Conservation (phyloP, 345 rosid species). For the Hypericum perforatum region DNA sequence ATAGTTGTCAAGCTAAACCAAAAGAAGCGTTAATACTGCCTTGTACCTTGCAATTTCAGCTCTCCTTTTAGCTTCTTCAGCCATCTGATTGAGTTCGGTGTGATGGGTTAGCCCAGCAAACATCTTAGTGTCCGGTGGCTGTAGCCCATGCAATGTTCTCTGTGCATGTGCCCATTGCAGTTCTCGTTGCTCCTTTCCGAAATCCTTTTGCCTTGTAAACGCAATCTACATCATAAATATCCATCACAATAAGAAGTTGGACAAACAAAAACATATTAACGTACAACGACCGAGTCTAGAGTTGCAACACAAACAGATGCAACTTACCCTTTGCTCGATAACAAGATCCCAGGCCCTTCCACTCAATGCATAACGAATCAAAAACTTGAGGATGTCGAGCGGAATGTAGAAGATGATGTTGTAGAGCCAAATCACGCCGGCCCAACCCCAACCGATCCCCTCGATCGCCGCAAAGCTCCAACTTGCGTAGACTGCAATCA, state of each 20-base stretch:
- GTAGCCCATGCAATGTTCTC: constrained; percentile 91
- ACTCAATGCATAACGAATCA: constrained; percentile 82
- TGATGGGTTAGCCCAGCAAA: constrained; percentile 72
- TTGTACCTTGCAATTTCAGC: constrained; percentile 90
- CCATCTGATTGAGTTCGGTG: constrained; percentile 86
- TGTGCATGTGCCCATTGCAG: constrained; percentile 99
- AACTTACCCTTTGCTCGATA: constrained; percentile 85
- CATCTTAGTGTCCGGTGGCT: constrained; percentile 90
- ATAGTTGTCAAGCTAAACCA: too few species aligned
- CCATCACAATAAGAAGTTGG: not conserved
- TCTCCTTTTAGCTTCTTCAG: constrained; percentile 96
- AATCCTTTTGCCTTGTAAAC: constrained; percentile 92
- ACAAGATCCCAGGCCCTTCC: constrained; percentile 99
- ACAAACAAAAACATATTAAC: constrained; percentile 8
- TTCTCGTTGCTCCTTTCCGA: constrained; percentile 95
- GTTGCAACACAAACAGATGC: not conserved
- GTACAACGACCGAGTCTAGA: not conserved
- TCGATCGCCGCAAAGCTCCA: constrained; percentile 95
- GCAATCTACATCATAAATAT: constrained; percentile 58
- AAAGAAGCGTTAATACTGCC: not conserved
- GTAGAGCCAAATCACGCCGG: constrained; percentile 96
- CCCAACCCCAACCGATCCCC: constrained; percentile 99
- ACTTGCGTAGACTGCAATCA: constrained; percentile 88
- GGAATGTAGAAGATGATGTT: constrained; percentile 81
- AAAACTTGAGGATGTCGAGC: constrained; percentile 83